These are phyloP conservation scores for Anisodus acutangulus DNA, from an alignment of 257 asterid genomes.

Conservation along the genomic window DNA sequence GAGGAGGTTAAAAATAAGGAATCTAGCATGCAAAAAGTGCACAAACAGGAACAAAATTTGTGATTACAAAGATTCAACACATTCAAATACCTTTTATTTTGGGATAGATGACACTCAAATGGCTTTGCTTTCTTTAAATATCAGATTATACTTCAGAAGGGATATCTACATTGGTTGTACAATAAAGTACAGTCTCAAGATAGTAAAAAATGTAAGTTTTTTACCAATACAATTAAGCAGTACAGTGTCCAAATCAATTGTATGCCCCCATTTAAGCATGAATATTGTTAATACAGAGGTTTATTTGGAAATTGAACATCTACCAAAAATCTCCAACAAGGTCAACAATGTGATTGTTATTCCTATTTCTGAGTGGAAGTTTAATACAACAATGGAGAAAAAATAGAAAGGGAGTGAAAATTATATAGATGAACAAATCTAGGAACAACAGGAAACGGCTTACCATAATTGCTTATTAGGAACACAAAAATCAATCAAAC, in stretches of 20 bases:
- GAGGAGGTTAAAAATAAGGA: not conserved
- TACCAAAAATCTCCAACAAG: not conserved
- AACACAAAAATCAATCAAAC: not conserved
- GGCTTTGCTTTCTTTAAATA: not conserved
- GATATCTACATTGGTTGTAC: slow-evolving; percentile 13
- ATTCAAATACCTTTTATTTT: not conserved
- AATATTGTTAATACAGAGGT: slow-evolving; percentile 2
- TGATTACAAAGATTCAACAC: slow-evolving; percentile 5
- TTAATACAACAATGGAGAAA: not conserved
- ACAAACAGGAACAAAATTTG: not conserved
- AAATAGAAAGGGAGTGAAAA: not conserved
- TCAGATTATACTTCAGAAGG: not conserved
- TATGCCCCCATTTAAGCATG: not conserved
- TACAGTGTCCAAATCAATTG: slow-evolving; percentile 14
- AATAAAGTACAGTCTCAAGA: not conserved
- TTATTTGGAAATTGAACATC: slow-evolving; percentile 8
- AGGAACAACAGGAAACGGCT: not conserved
- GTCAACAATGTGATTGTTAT: slow-evolving; percentile 6
- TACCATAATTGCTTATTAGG: not conserved
- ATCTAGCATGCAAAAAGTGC: not conserved
- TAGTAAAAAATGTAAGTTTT: not conserved
- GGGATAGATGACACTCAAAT: slow-evolving; percentile 8
- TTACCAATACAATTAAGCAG: slow-evolving; percentile 3
- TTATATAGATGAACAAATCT: not conserved
- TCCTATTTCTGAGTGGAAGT: slow-evolving; percentile 9